Evolutionary conservation across 352 stramenopile genomes (phyloP).

Genomic region (Globisporangium sylvaticum): DNA sequence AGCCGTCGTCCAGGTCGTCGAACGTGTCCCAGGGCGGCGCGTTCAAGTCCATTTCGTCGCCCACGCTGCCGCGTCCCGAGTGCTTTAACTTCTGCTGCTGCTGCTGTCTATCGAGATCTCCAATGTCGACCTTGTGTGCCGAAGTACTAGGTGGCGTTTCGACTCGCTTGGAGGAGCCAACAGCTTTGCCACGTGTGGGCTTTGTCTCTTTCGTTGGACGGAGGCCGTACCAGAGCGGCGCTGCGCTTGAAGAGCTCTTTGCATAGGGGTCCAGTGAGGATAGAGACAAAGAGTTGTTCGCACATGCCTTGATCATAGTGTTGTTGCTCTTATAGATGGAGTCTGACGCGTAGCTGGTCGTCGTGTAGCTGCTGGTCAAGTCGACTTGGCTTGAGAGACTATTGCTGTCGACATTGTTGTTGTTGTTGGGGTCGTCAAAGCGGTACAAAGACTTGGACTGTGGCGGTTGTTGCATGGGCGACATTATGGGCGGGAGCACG

Average conservation of each 20-base stretch:
- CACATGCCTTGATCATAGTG: neutral
- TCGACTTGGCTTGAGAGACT: neutral
- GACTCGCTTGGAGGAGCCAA: neutral
- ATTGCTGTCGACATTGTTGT: neutral
- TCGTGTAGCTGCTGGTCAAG: slow-evolving; percentile 12
- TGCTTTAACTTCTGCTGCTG: neutral
- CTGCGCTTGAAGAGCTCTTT: neutral
- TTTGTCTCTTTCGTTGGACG: neutral
- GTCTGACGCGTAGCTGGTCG: slow-evolving; percentile 2
- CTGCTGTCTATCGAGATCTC: neutral
- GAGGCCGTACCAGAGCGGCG: slow-evolving; percentile 12
- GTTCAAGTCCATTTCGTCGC: neutral
- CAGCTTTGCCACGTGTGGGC: neutral
- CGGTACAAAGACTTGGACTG: neutral
- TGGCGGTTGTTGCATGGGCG: neutral
- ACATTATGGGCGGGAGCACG: slow-evolving; percentile 15
- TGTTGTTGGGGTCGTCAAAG: neutral
- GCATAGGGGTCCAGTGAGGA: neutral
- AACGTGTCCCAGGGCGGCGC: slow-evolving; percentile 8
- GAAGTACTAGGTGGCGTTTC: neutral
- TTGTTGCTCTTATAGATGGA: neutral
- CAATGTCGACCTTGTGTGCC: neutral
- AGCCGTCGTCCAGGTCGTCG: neutral
- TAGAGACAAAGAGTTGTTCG: neutral
- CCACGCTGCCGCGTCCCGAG: neutral